Percentiles rank a stretch among this genome's conserved stretches.
Conservation (phyloP, 179 eudicot genomes). For the Beta macrorhiza region DNA sequence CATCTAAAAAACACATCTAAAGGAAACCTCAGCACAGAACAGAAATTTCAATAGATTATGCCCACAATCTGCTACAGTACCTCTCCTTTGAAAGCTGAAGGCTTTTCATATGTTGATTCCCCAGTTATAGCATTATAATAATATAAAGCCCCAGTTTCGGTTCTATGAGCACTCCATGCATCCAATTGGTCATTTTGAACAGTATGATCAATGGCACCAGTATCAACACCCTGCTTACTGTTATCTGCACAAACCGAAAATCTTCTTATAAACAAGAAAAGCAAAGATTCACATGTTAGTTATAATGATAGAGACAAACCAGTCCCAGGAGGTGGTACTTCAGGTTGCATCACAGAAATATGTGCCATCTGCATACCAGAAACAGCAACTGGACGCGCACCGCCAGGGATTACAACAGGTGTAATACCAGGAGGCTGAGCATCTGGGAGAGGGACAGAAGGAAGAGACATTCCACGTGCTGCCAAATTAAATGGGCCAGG, state of each 20-base stretch:
- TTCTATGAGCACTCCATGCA: conserved; percentile 94
- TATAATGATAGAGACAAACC: conserved; percentile 42
- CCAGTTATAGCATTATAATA: conserved; percentile 85
- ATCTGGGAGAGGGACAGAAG: conserved; percentile 63
- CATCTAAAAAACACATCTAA: not conserved
- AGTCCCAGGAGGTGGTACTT: conserved; percentile 65
- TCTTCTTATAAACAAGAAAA: conserved; percentile 6
- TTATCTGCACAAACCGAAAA: conserved; percentile 41
- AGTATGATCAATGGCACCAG: conserved; percentile 34
- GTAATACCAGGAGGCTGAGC: conserved; percentile 84
- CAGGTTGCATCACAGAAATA: conserved; percentile 44
- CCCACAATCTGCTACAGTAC: conserved; percentile 33
- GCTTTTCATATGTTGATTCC: conserved; percentile 90
- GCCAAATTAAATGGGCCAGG: conserved; percentile 64
- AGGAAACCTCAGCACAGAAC: not conserved
- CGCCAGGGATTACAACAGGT: conserved; percentile 48
- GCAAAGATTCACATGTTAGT: not conserved
- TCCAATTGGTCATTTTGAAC: conserved; percentile 45
- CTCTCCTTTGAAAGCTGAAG: conserved; percentile 80
- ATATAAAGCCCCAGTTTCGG: conserved; percentile 79
- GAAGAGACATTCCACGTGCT: conserved; percentile 50
- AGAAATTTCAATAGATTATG: not conserved
- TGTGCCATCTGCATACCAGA: conserved; percentile 38
- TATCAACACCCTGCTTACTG: conserved; percentile 37
- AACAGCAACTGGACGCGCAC: conserved; percentile 25